phyloP scores from a whole-genome alignment of 805 yeast species.

The Cyberlindnera euphorbiae region DNA sequence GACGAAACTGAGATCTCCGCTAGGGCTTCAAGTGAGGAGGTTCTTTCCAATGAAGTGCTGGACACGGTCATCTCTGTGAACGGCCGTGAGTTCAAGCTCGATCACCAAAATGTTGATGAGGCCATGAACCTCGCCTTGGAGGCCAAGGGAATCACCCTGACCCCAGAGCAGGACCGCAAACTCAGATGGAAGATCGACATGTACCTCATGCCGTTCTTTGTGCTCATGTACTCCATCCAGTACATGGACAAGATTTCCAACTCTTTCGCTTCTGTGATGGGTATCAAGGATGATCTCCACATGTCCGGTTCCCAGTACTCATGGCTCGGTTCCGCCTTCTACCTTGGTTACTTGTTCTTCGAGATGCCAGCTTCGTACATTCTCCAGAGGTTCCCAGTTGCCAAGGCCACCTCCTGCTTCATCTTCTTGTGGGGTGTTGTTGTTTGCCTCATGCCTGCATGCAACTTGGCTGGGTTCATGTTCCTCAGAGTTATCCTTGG shows the following conservation, averaged over 20 bases:
- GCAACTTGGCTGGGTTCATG: conserved; percentile 35
- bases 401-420: conserved; percentile 43
- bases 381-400: conserved; percentile 54
- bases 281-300: conserved; percentile 38
- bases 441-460: conserved; percentile 49
- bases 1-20: too few species aligned
- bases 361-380: conserved; percentile 43
- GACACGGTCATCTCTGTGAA: conserved; percentile 12
- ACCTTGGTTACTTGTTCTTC: conserved; percentile 58
- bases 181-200: conserved; percentile 47
- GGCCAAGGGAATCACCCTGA: conserved; percentile 27
- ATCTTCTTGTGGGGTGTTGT: conserved; percentile 60
- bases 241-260: conserved; percentile 56
- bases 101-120: conserved; percentile 32
- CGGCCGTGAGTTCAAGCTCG: conserved; percentile 15
- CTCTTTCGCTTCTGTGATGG: conserved; percentile 46
- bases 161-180: conserved; percentile 30
- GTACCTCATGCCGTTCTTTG: conserved; percentile 46
- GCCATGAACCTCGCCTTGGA: conserved; percentile 40
- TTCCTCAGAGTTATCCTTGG: conserved; percentile 49
- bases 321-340: conserved; percentile 59
- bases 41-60: conserved; percentile 5
- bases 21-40: too few species aligned
- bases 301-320: conserved; percentile 43
- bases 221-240: conserved; percentile 45